These are phyloP conservation scores for Huiozyma naganishii DNA, from an alignment of 805 yeast genomes.

Conservation along the genomic window DNA sequence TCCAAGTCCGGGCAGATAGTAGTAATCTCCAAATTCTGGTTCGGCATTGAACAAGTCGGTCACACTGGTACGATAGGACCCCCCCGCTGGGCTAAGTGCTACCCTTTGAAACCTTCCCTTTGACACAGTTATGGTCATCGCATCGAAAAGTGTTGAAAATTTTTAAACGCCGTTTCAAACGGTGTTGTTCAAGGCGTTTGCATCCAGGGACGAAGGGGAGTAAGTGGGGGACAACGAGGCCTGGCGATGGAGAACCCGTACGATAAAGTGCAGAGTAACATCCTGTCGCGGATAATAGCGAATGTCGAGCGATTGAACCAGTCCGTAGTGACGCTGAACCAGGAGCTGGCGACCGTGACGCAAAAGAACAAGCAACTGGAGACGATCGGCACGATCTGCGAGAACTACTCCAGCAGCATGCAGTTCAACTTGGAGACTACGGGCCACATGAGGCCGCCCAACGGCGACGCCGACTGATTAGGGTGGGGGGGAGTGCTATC, in stretches of 20 bases:
- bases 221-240: too few species aligned
- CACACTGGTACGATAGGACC: background rate
- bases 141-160: too few species aligned
- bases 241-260: slow-evolving; percentile 71
- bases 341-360: slow-evolving; percentile 49
- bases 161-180: too few species aligned
- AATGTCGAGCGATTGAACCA: slow-evolving; percentile 70
- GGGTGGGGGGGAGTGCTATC: background rate
- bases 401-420: slow-evolving; percentile 58
- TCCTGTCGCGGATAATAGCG: slow-evolving; percentile 63
- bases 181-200: background rate
- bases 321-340: slow-evolving; percentile 54
- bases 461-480: too few species aligned
- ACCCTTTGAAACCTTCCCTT: too few species aligned
- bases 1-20: slow-evolving; percentile 27
- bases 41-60: slow-evolving; percentile 14
- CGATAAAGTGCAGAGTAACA: slow-evolving; percentile 67
- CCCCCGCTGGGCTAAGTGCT: background rate
- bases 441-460: slow-evolving; percentile 36
- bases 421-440: slow-evolving; percentile 61
- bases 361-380: slow-evolving; percentile 59
- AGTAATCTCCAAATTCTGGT: slow-evolving; percentile 20
- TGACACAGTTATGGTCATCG: too few species aligned
- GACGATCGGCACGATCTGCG: slow-evolving; percentile 68
- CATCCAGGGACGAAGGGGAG: background rate